Conservation (phyloP, 257 asterid genomes). For the Nicotiana paniculata region DNA sequence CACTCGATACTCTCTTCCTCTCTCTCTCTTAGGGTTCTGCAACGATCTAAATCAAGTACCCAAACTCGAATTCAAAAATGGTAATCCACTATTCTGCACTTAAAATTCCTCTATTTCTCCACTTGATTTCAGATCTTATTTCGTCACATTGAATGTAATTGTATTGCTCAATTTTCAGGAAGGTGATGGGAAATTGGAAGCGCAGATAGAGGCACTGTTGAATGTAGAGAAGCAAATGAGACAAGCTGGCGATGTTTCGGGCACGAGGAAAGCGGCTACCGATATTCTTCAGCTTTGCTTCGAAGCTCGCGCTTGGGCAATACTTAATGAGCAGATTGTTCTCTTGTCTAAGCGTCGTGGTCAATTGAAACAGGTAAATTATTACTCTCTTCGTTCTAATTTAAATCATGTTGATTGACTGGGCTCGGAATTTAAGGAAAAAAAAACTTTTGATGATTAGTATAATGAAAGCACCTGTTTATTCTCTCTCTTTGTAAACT, state of each 20-base stretch:
- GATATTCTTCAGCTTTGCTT: slow-evolving; percentile 86
- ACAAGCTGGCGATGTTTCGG: slow-evolving; percentile 85
- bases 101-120: not conserved
- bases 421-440: too few relatives aligned
- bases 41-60: not conserved
- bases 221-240: slow-evolving; percentile 97
- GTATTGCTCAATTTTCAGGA: slow-evolving; percentile 35
- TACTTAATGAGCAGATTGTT: slow-evolving; percentile 78
- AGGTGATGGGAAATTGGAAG: slow-evolving; percentile 63
- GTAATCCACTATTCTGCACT: not conserved
- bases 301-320: slow-evolving; percentile 81
- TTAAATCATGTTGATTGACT: too few relatives aligned
- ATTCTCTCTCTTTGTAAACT: not conserved
- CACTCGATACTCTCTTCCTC: not conserved
- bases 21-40: not conserved
- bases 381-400: too few relatives aligned
- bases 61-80: not conserved
- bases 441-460: too few relatives aligned
- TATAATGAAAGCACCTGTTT: not conserved
- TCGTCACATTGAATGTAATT: not conserved
- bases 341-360: slow-evolving; percentile 91
- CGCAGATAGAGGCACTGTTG: slow-evolving; percentile 62
- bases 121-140: not conserved
- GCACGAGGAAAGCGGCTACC: slow-evolving; percentile 71
- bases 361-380: slow-evolving; percentile 76